These are phyloP conservation scores for Oropetium thomaeum DNA, from an alignment of 176 grass and related monocot species.

Conservation along the genomic window DNA sequence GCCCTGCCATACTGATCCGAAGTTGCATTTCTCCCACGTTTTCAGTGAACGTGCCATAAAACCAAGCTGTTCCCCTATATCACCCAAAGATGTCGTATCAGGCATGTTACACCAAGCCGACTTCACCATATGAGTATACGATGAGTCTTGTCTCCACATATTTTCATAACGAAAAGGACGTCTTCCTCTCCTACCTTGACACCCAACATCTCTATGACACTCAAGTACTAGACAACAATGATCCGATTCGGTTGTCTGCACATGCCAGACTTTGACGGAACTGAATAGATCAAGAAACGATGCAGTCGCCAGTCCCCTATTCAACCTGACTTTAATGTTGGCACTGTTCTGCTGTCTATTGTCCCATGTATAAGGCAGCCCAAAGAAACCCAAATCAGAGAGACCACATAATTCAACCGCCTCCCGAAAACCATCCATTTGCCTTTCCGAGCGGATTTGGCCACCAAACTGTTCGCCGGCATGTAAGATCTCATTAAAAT, in stretches of 20 bases:
- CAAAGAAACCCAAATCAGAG: background rate
- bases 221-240: background rate
- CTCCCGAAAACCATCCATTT: background rate
- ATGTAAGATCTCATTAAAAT: background rate
- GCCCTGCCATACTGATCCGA: too few species aligned
- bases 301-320: background rate
- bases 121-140: too few species aligned
- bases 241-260: background rate
- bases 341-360: background rate
- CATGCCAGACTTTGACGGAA: background rate
- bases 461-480: background rate
- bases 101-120: too few species aligned
- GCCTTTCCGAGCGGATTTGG: fast-evolving
- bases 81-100: too few species aligned
- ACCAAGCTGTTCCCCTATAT: too few species aligned
- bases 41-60: too few species aligned
- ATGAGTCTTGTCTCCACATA: background rate
- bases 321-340: background rate
- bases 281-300: background rate
- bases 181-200: background rate
- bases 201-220: background rate
- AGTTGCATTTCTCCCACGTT: too few species aligned
- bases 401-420: background rate
- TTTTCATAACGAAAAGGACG: background rate
- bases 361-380: background rate